These are phyloP conservation scores for Lactifluus piperatus DNA, from an alignment of 768 basidiomycete genomes.

Conservation along the genomic window DNA sequence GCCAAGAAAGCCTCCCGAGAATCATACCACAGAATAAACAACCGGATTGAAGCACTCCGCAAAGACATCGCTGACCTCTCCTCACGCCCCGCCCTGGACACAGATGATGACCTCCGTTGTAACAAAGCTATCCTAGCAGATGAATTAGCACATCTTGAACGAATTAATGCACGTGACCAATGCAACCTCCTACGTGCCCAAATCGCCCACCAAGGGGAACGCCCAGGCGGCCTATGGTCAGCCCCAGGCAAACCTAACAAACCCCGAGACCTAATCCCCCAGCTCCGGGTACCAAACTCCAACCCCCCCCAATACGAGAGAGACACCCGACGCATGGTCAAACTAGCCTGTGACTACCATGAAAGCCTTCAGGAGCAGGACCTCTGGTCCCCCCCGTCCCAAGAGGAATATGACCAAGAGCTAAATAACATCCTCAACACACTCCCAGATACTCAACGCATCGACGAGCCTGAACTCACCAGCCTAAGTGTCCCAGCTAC, in stretches of 20 bases:
- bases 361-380: background rate
- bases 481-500: too few relatives aligned
- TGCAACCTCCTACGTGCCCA: background rate
- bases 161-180: background rate
- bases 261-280: background rate
- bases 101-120: accelerated
- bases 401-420: background rate
- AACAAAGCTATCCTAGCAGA: background rate
- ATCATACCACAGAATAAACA: too few relatives aligned
- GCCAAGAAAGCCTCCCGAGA: too few relatives aligned
- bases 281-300: background rate
- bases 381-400: too few relatives aligned
- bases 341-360: background rate
- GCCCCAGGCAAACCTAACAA: background rate
- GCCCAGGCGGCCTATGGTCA: background rate
- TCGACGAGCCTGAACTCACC: background rate
- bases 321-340: background rate
- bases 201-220: background rate
- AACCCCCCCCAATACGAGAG: background rate
- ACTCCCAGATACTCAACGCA: background rate
- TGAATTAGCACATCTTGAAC: background rate
- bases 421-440: background rate
- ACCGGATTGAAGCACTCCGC: too few relatives aligned
- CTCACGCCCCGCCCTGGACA: background rate
- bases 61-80: too few relatives aligned